These are phyloP conservation scores for Phytophthora multivora DNA, from an alignment of 352 stramenopile genomes.

Conservation along the genomic window DNA sequence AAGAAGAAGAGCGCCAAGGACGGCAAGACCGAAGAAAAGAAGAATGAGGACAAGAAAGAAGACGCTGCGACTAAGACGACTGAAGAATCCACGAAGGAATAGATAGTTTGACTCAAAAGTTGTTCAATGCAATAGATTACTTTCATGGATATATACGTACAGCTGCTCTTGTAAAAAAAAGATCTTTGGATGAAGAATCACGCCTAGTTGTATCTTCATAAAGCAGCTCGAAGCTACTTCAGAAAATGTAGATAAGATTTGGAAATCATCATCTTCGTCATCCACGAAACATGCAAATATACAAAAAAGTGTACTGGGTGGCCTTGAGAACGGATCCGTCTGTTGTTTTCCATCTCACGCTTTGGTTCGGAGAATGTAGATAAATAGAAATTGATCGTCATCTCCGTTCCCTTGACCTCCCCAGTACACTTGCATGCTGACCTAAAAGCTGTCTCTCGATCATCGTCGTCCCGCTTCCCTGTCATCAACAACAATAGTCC, in stretches of 20 bases:
- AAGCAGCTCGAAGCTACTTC: constrained; percentile 32
- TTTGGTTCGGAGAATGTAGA: constrained; percentile 68
- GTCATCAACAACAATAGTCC: constrained; percentile 17
- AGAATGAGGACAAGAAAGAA: constrained; percentile 9
- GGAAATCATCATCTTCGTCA: constrained; percentile 72
- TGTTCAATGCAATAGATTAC: constrained; percentile 5
- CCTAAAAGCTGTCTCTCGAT: not conserved
- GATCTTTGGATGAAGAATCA: constrained; percentile 40
- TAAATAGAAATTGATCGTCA: constrained; percentile 71
- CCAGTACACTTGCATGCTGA: constrained; percentile 4
- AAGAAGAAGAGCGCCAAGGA: constrained; percentile 33
- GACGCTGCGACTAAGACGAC: constrained; percentile 3
- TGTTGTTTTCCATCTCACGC: constrained; percentile 45
- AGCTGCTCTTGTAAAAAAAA: not conserved
- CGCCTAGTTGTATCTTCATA: constrained; percentile 28
- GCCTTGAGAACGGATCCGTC: constrained; percentile 36
- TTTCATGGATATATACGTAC: constrained; percentile 2
- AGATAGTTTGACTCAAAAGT: not conserved
- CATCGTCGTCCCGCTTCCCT: constrained; percentile 16
- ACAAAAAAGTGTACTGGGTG: constrained; percentile 9
- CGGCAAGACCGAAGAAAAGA: constrained; percentile 15
- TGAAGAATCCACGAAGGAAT: constrained; percentile 14
- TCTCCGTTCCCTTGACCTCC: constrained; percentile 39
- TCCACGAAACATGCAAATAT: constrained; percentile 12
- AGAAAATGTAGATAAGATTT: constrained; percentile 78